These are phyloP conservation scores for Exobasidium cylindrosporum DNA, from an alignment of 1,284 basidiomycete genomes.

Conservation along the genomic window DNA sequence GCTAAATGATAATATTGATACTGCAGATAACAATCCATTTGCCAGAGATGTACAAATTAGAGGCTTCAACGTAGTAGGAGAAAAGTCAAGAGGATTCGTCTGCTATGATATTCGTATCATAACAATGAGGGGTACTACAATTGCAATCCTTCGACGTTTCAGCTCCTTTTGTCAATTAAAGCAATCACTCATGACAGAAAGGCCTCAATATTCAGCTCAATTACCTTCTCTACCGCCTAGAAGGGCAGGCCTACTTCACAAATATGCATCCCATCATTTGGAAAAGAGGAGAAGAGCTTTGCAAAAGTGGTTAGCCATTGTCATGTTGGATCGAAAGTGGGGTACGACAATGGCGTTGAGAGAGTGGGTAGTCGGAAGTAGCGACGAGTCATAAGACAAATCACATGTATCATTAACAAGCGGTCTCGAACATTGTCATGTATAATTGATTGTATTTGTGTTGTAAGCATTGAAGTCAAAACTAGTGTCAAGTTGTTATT, in stretches of 20 bases:
- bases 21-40: conserved; percentile 18
- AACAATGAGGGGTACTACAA: conserved; percentile 30
- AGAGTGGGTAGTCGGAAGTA: conserved; percentile 33
- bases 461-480: too few relatives aligned
- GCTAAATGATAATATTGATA: neutral
- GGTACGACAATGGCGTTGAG: conserved; percentile 25
- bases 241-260: conserved; percentile 34
- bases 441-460: too few relatives aligned
- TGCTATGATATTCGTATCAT: conserved; percentile 40
- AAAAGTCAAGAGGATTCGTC: conserved; percentile 40
- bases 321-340: conserved; percentile 40
- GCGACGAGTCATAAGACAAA: neutral
- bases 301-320: conserved; percentile 41
- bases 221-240: conserved; percentile 36
- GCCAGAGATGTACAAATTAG: conserved; percentile 36
- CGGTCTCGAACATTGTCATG: too few relatives aligned
- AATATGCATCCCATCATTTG: conserved; percentile 40
- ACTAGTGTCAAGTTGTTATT: too few relatives aligned
- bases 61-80: conserved; percentile 45
- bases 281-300: conserved; percentile 40
- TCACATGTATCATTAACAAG: too few relatives aligned
- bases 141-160: conserved; percentile 30
- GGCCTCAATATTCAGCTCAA: neutral
- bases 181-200: conserved; percentile 17
- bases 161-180: conserved; percentile 32